Percentiles rank a stretch among this genome's conserved stretches.
phyloP scores from a whole-genome alignment of 495 filamentous ascomycete species.

The Pseudotulostoma volvatum region DNA sequence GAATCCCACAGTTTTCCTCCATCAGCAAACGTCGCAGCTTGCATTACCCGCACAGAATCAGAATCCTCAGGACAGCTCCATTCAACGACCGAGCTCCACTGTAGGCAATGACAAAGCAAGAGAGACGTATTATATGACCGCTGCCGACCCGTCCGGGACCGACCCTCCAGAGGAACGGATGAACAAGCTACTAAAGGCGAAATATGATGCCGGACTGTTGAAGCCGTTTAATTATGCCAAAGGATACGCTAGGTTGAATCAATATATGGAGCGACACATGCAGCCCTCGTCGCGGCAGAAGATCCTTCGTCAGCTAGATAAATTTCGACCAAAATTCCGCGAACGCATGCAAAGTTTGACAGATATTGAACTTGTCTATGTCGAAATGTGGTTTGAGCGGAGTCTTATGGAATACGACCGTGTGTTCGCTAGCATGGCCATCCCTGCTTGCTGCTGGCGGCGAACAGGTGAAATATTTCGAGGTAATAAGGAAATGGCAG shows the following conservation, averaged over 20 bases:
- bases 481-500: constrained; percentile 97
- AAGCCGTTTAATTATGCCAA: constrained; percentile 98
- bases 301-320: constrained; percentile 77
- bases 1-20: constrained; percentile 17
- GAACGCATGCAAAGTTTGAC: constrained; percentile 84
- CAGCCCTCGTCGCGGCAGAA: constrained; percentile 61
- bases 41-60: constrained; percentile 24
- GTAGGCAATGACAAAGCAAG: constrained; percentile 64
- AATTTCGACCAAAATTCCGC: constrained; percentile 87
- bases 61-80: constrained; percentile 35
- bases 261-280: constrained; percentile 82
- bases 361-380: constrained; percentile 80
- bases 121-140: constrained; percentile 89
- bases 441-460: constrained; percentile 94
- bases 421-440: constrained; percentile 97
- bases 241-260: constrained; percentile 74
- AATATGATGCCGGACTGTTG: constrained; percentile 84
- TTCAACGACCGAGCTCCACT: constrained; percentile 40
- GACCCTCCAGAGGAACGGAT: constrained; percentile 87
- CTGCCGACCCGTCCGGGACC: constrained; percentile 84
- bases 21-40: constrained; percentile 17
- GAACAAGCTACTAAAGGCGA: constrained; percentile 86
- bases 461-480: constrained; percentile 94
- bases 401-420: constrained; percentile 94
- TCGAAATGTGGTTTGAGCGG: constrained; percentile 97